Evolutionary conservation across 1,284 basidiomycete genomes (phyloP), one percentile per base, ranked within the genome.

Genomic region (Dichomitus squalens): DNA sequence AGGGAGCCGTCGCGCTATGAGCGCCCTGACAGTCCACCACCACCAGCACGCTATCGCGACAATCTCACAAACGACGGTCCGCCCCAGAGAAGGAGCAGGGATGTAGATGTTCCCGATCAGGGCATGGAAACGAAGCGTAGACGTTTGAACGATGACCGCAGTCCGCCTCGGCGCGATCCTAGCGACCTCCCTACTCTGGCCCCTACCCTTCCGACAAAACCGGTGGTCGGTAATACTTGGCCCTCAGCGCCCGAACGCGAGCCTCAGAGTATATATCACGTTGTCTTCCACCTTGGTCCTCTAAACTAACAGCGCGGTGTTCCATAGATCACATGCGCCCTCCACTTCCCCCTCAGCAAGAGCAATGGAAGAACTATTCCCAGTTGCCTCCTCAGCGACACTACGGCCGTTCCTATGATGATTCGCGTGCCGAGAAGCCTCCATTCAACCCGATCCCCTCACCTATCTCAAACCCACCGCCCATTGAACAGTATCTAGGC

Each of bases 111-210:
- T n/a, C 40, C 54, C 11, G 60, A 67, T 14, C 12, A 43, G 11
- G 67, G 64, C 7, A 49, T 55, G 38, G 73, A 59, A 25, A 50
- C 68, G 9, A 76, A 76, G 59, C 71, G 74, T 35, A 61, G 72
- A 58, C 71, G 73, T 38, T 52, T 70, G 29, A 69, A 73, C 31
- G 68, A 70, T 35, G 64, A 61, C n/a, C 33, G 55, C 8, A 57
- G 51, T 18, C 63, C 67, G 31, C 57, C 64, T 33, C 70, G 69
- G 38, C 63, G 64, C 31, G 58, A 52, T 29, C 52, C 57, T 41
- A 51, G 49, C 27, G 65, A 65, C 41, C 51, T 49, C 16, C 57
- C 52, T 35, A 55, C 56, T 14, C 43, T 60, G n/a, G 44, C 54
- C 21, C 55, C 55, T 14, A 60, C 59, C 25, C 60, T 68, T 36